phyloP scores from a whole-genome alignment of 192 early-diverging fungal species.

The Coemansia furcata region DNA sequence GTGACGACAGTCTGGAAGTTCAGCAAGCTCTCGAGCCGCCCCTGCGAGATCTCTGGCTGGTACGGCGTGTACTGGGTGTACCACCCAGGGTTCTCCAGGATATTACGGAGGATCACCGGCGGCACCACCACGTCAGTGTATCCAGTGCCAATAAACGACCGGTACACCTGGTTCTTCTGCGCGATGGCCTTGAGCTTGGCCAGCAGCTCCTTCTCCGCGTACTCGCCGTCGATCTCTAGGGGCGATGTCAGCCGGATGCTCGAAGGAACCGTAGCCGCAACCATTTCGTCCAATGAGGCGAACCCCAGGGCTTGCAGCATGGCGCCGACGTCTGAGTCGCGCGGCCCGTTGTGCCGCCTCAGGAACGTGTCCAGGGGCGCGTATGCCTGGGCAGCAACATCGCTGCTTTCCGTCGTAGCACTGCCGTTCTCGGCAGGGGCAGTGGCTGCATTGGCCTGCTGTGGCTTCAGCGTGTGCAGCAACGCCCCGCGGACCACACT shows the following conservation, averaged over 20 bases:
- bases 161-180: conserved; percentile 86
- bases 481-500: conserved; percentile 33
- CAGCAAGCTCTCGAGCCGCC: conserved; percentile 92
- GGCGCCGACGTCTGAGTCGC: conserved; percentile 64
- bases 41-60: conserved; percentile 99
- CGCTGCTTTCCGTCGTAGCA: background rate
- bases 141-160: conserved; percentile 94
- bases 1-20: conserved; percentile 98
- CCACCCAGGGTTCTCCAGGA: conserved; percentile 99
- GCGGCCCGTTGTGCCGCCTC: conserved; percentile 87
- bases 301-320: conserved; percentile 87
- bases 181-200: conserved; percentile 82
- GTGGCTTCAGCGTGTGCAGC: conserved; percentile 51
- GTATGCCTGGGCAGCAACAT: conserved; percentile 27
- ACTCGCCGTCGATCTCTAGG: conserved; percentile 68
- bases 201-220: conserved; percentile 87
- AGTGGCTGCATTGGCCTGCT: conserved; percentile 25
- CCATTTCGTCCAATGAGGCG: conserved; percentile 76
- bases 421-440: background rate
- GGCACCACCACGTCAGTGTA: conserved; percentile 91
- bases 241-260: conserved; percentile 71
- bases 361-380: conserved; percentile 69
- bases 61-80: conserved; percentile 99
- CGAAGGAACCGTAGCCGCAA: conserved; percentile 79
- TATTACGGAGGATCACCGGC: conserved; percentile 92